Percentiles rank a stretch among this genome's conserved stretches.
Conservation (phyloP, 2,329 filamentous ascomycete genomes). For the Elsinoe australis region DNA sequence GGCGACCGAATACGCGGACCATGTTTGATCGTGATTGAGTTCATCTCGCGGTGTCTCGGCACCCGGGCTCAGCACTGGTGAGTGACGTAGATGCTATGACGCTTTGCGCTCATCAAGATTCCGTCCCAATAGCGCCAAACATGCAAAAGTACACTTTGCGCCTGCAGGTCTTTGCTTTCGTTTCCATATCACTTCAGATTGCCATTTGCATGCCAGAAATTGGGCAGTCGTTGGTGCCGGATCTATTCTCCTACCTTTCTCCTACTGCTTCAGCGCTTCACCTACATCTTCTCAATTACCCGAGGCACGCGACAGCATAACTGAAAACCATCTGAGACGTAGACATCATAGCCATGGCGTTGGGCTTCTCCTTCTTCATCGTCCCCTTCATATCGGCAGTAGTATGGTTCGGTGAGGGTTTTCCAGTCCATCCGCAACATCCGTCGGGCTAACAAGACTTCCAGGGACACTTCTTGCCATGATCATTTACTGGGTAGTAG, state of each 20-base stretch:
- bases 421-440: neutral
- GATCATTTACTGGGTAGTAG: conserved; percentile 60
- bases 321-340: neutral
- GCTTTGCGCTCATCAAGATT: conserved; percentile 8
- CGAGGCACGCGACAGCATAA: conserved; percentile 8
- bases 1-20: too few species aligned
- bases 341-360: conserved; percentile 27
- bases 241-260: too few species aligned
- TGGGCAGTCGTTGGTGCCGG: too few species aligned
- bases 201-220: too few species aligned
- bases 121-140: conserved; percentile 1
- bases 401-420: conserved; percentile 48
- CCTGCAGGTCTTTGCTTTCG: too few species aligned
- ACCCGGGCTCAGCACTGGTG: neutral
- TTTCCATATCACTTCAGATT: too few species aligned
- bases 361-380: conserved; percentile 48
- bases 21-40: conserved; percentile 15
- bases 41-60: conserved; percentile 8
- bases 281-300: too few species aligned
- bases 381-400: conserved; percentile 60
- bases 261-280: too few species aligned
- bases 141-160: conserved; percentile 4
- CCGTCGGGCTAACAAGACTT: conserved; percentile 15
- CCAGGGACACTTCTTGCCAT: conserved; percentile 59
- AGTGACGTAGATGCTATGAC: conserved; percentile 13